phyloP scores from a whole-genome alignment of 192 early-diverging fungal species.

The Glomus cerebriforme region DNA sequence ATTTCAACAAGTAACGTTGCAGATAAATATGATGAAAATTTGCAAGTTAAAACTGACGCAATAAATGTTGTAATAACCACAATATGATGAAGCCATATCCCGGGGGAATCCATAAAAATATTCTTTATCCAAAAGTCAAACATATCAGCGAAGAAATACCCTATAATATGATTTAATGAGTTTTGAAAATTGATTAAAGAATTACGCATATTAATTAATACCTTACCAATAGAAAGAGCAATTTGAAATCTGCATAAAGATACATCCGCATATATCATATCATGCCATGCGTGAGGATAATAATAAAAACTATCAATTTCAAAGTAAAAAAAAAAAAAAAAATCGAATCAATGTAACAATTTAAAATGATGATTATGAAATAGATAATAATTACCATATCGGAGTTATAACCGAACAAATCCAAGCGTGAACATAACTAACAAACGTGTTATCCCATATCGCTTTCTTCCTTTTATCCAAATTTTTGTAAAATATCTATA shows the following conservation, averaged over 20 bases:
- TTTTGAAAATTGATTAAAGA: not conserved
- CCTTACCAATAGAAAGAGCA: conserved; percentile 21
- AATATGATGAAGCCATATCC: conserved; percentile 22
- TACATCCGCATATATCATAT: conserved; percentile 22
- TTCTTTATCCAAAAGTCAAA: conserved; percentile 23
- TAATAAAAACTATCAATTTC: conserved; percentile 18
- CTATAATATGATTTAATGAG: not conserved
- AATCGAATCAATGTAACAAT: not conserved
- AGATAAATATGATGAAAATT: conserved; percentile 16
- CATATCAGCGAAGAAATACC: conserved; percentile 22
- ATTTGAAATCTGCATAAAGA: conserved; percentile 1
- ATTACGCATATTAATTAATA: not conserved
- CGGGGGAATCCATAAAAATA: conserved; percentile 15
- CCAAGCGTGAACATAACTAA: conserved; percentile 19
- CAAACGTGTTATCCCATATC: conserved; percentile 16
- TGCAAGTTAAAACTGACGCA: not conserved
- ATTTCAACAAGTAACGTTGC: conserved; percentile 19
- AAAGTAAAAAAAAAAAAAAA: not conserved
- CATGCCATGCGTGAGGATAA: conserved; percentile 8
- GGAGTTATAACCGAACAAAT: conserved; percentile 17
- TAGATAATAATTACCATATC: conserved; percentile 13
- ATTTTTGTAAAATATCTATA: not conserved
- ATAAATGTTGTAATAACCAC: not conserved
- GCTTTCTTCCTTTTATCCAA: conserved; percentile 3
- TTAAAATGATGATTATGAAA: not conserved